phyloP scores from a whole-genome alignment of 768 basidiomycete genomes.

The Clavulina sp. region DNA sequence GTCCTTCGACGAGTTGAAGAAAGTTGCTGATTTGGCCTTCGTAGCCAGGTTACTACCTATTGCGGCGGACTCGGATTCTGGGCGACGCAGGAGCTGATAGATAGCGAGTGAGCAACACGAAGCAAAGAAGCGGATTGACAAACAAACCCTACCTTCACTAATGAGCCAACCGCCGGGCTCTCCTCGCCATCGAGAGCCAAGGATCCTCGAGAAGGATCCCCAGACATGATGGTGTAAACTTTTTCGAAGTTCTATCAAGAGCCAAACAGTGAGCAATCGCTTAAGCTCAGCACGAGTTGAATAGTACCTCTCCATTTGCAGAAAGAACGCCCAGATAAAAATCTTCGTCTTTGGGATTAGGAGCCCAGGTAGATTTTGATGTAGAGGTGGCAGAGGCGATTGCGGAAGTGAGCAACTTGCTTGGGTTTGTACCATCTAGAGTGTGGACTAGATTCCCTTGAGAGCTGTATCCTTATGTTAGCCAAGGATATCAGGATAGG shows the following conservation, averaged over 20 bases:
- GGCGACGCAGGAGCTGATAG: neutral
- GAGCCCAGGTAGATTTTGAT: neutral
- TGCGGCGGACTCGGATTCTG: neutral
- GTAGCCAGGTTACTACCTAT: neutral
- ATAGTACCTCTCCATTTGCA: neutral
- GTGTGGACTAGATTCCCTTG: conserved; percentile 8
- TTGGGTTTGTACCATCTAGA: conserved; percentile 6
- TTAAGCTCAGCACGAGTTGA: neutral
- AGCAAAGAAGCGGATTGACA: neutral
- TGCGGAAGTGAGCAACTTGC: neutral
- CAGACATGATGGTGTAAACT: conserved; percentile 5
- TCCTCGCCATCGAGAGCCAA: conserved; percentile 5
- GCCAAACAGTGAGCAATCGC: neutral
- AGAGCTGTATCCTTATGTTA: neutral
- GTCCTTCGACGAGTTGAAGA: neutral
- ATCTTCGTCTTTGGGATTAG: conserved; percentile 1
- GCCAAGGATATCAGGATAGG: neutral
- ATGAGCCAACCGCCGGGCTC: conserved; percentile 1
- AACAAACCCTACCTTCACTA: neutral
- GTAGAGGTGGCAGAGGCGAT: neutral
- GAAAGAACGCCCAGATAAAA: conserved; percentile 5
- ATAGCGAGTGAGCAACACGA: neutral
- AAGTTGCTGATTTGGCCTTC: neutral
- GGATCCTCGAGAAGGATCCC: conserved; percentile 8
- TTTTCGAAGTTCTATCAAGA: neutral